Evolutionary conservation across 768 basidiomycete genomes (phyloP).

Genomic region (Lactarius hengduanensis): DNA sequence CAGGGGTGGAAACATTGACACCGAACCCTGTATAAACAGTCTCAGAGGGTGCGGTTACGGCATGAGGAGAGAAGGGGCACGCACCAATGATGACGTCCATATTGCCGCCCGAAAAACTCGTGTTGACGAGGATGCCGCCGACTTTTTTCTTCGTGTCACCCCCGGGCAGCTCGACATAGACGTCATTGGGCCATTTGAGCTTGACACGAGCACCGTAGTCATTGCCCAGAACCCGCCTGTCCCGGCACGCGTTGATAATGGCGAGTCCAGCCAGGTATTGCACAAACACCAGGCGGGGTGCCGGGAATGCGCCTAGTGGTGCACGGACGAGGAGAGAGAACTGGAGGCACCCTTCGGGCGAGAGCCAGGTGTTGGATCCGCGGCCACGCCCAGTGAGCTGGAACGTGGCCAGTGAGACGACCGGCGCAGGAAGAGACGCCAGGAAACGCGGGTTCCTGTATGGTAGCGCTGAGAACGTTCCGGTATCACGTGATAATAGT

Average conservation of each 20-base stretch:
- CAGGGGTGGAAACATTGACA: slow-evolving; percentile 78
- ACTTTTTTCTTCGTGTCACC: slow-evolving; percentile 63
- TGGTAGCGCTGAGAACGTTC: slow-evolving; percentile 5
- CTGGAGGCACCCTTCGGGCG: slow-evolving; percentile 84
- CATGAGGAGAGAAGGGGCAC: slow-evolving; percentile 31
- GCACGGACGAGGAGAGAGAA: slow-evolving; percentile 75
- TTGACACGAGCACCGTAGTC: slow-evolving; percentile 56
- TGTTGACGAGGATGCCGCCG: slow-evolving; percentile 90
- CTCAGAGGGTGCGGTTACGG: background rate
- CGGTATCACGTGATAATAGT: background rate
- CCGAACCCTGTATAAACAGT: slow-evolving; percentile 67
- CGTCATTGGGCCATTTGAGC: slow-evolving; percentile 97
- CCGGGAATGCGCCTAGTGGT: slow-evolving; percentile 48
- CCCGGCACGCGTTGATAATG: slow-evolving; percentile 80
- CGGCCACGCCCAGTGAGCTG: slow-evolving; percentile 89
- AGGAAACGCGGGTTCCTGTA: slow-evolving; percentile 75
- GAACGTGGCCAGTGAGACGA: slow-evolving; percentile 81
- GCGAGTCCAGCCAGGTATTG: slow-evolving; percentile 93
- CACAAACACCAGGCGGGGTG: slow-evolving; percentile 78
- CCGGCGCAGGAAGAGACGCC: slow-evolving; percentile 63
- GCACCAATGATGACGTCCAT: slow-evolving; percentile 81
- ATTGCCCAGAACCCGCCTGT: slow-evolving; percentile 47
- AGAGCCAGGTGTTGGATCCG: slow-evolving; percentile 89
- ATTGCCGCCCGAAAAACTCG: slow-evolving; percentile 68
- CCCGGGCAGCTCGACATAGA: slow-evolving; percentile 66